A percentile compares a stretch with the other conserved stretches of the same genome.
phyloP scores from a whole-genome alignment of 306 rosid species.

The Corylus avellana region DNA sequence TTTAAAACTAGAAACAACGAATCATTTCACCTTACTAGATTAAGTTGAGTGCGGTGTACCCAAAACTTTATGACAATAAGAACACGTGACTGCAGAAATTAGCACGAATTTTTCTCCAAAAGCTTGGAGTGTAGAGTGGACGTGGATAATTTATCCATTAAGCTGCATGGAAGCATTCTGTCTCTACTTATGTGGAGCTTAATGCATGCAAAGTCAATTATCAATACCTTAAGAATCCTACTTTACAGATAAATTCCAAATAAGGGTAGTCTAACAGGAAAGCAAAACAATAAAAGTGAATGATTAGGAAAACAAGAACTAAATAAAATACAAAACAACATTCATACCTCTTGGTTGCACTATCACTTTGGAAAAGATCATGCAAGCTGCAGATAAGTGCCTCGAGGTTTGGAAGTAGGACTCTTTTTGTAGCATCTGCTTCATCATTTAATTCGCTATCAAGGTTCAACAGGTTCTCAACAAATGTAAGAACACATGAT shows the following conservation, averaged over 20 bases:
- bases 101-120: neutral
- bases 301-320: neutral
- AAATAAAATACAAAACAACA: neutral
- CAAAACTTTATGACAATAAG: neutral
- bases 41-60: neutral
- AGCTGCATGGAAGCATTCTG: neutral
- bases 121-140: neutral
- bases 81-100: neutral
- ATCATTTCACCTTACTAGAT: neutral
- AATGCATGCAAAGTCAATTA: neutral
- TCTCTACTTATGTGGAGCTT: neutral
- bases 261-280: neutral
- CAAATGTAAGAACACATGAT: conserved; percentile 71
- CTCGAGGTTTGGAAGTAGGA: conserved; percentile 61
- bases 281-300: conserved; percentile 2
- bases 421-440: conserved; percentile 44
- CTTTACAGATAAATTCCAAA: neutral
- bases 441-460: conserved; percentile 58
- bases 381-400: conserved; percentile 68
- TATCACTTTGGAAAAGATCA: conserved; percentile 59
- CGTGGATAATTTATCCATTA: neutral
- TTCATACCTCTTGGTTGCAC: conserved; percentile 70
- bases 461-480: conserved; percentile 72
- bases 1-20: neutral
- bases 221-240: neutral